These are phyloP conservation scores for Nemophila menziesii DNA, from an alignment of 257 asterid species.

Conservation along the genomic window DNA sequence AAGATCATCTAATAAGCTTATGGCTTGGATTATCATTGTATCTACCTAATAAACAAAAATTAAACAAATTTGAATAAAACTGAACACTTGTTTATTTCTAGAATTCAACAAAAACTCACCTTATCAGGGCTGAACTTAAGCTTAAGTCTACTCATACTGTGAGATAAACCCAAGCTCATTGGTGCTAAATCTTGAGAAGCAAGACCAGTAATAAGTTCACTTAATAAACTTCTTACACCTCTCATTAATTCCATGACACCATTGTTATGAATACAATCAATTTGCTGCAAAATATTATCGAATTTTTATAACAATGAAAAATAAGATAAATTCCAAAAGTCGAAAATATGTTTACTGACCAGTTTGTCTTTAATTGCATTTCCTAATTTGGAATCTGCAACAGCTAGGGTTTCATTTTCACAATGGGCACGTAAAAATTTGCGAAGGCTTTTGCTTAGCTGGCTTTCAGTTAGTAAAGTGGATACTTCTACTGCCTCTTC, in stretches of 20 bases:
- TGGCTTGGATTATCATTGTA: conserved; percentile 90
- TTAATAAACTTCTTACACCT: conserved; percentile 73
- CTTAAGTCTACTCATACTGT: conserved; percentile 76
- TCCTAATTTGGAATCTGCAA: conserved; percentile 85
- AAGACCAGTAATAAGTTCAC: conserved; percentile 74
- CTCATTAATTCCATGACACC: conserved; percentile 84
- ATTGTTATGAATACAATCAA: conserved; percentile 77
- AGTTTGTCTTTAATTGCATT: conserved; percentile 73
- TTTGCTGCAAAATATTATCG: conserved; percentile 34
- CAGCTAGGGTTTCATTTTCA: conserved; percentile 48
- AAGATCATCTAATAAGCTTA: conserved; percentile 82
- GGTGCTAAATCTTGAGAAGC: conserved; percentile 84
- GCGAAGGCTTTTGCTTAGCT: conserved; percentile 69
- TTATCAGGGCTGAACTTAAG: conserved; percentile 88
- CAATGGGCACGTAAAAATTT: conserved; percentile 67
- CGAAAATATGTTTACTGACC: conserved; percentile 28
- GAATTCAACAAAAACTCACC: conserved; percentile 20
- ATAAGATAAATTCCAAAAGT: not conserved
- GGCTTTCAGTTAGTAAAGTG: conserved; percentile 49
- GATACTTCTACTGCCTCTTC: conserved; percentile 72
- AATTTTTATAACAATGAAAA: not conserved
- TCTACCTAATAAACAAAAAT: conserved; percentile 41
- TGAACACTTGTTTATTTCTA: too few species aligned
- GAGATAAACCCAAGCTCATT: conserved; percentile 88
- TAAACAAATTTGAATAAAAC: not conserved